These are phyloP conservation scores for Calonectria pauciramosa DNA, from an alignment of 2,329 filamentous ascomycete genomes.

Conservation along the genomic window DNA sequence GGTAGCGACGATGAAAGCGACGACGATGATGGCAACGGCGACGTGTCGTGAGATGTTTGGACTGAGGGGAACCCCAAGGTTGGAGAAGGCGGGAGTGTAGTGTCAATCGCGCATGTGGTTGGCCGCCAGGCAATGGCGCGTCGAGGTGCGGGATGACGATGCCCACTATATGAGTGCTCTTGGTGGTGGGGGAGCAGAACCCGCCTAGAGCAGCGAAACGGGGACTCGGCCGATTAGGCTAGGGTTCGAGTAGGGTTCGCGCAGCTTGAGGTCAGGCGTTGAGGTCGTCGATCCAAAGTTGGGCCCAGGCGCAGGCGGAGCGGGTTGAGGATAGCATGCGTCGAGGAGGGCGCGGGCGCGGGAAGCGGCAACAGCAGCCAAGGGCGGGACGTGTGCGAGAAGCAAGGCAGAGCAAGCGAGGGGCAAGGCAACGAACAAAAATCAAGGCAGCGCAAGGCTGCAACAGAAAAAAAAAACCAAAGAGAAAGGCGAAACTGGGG, in stretches of 20 bases:
- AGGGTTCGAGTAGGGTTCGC: constrained; percentile 31
- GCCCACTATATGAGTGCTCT: constrained; percentile 41
- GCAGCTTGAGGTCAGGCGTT: constrained; percentile 12
- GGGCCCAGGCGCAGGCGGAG: constrained; percentile 32
- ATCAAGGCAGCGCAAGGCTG: constrained; percentile 29
- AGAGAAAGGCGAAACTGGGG: neutral
- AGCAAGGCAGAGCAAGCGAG: constrained; percentile 20
- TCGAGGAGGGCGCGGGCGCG: constrained; percentile 10
- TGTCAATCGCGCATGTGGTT: constrained; percentile 66
- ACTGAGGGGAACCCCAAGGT: constrained; percentile 53
- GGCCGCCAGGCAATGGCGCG: constrained; percentile 54
- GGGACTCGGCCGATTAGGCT: constrained; percentile 37
- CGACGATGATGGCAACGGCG: constrained; percentile 59
- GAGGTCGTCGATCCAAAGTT: constrained; percentile 10
- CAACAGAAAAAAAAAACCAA: constrained; percentile 1
- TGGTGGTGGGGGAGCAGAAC: constrained; percentile 34
- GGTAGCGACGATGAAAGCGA: constrained; percentile 39
- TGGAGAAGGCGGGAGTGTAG: constrained; percentile 58
- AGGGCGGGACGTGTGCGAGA: constrained; percentile 9
- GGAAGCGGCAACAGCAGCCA: constrained; percentile 27
- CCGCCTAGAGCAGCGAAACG: constrained; percentile 37
- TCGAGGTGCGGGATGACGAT: constrained; percentile 40
- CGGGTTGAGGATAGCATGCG: constrained; percentile 24
- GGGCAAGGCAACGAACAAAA: constrained; percentile 28
- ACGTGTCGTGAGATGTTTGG: constrained; percentile 75